These are phyloP conservation scores for Xylaria sp. DNA, from an alignment of 2,329 filamentous ascomycete species.

Conservation along the genomic window DNA sequence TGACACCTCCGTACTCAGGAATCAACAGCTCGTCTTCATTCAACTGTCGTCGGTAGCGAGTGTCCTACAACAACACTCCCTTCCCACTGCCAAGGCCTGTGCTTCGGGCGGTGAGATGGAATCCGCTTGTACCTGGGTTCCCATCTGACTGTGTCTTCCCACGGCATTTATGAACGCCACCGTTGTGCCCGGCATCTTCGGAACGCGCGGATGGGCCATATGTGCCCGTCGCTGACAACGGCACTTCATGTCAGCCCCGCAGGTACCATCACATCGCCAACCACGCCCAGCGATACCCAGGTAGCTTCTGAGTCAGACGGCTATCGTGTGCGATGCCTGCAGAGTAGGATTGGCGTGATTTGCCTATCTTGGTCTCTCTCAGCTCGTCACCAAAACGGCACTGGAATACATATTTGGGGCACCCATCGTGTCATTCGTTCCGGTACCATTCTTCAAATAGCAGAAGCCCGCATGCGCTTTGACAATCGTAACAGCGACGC, in stretches of 20 bases:
- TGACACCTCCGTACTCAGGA: not conserved
- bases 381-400: conserved; percentile 30
- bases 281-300: not conserved
- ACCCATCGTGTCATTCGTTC: conserved; percentile 35
- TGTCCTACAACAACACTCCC: too few relatives aligned
- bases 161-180: not conserved
- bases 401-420: conserved; percentile 33
- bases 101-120: too few relatives aligned
- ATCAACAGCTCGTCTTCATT: too few relatives aligned
- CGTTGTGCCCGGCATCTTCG: not conserved
- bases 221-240: not conserved
- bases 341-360: not conserved
- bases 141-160: not conserved
- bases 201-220: not conserved
- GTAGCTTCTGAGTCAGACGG: too few relatives aligned
- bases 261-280: not conserved
- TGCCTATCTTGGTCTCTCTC: not conserved
- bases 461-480: conserved; percentile 37
- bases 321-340: not conserved
- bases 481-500: conserved; percentile 34
- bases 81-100: not conserved
- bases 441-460: conserved; percentile 37
- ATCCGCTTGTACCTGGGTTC: not conserved
- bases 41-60: not conserved
- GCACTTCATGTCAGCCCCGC: not conserved